Evolutionary conservation across 805 yeast species (phyloP).

Genomic region (Clavispora asparagi): DNA sequence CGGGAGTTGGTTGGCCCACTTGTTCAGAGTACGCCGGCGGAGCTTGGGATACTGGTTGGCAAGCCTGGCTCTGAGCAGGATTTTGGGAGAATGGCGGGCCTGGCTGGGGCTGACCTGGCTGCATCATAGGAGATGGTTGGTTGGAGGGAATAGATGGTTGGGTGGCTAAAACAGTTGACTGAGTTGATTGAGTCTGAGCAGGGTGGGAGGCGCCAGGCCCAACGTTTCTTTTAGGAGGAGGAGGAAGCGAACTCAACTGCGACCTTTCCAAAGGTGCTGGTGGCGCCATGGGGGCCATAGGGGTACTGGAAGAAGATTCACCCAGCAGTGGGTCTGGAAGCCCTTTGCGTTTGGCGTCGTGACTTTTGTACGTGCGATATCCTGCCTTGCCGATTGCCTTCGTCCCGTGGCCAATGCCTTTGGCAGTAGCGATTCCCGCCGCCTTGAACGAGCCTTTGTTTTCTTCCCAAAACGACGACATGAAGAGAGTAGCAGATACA

Average conservation of each 20-base stretch:
- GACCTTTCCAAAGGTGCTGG: conserved; percentile 11
- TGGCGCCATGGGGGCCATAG: conserved; percentile 7
- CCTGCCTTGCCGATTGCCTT: conserved; percentile 35
- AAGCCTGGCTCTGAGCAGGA: neutral
- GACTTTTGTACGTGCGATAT: conserved; percentile 43
- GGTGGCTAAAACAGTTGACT: too few species aligned
- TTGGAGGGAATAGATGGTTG: too few species aligned
- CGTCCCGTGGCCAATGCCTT: conserved; percentile 3
- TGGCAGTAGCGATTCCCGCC: conserved; percentile 44
- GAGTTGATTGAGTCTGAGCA: conserved; percentile 6
- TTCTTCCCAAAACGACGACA: conserved; percentile 41
- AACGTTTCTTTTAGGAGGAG: conserved; percentile 42
- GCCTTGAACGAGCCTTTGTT: conserved; percentile 48
- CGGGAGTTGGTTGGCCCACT: too few species aligned
- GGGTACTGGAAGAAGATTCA: neutral
- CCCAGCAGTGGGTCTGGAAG: neutral
- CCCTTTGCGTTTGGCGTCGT: conserved; percentile 25
- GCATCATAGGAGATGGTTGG: too few species aligned
- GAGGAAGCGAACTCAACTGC: conserved; percentile 31
- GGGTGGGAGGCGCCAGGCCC: conserved; percentile 12
- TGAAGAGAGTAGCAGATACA: neutral
- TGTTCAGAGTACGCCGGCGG: conserved; percentile 2
- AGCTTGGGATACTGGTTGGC: neutral
- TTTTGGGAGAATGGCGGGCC: neutral
- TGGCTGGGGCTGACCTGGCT: conserved; percentile 1